phyloP scores from a whole-genome alignment of 1,139 yeast genomes.

The Kodamaea derodonti region DNA sequence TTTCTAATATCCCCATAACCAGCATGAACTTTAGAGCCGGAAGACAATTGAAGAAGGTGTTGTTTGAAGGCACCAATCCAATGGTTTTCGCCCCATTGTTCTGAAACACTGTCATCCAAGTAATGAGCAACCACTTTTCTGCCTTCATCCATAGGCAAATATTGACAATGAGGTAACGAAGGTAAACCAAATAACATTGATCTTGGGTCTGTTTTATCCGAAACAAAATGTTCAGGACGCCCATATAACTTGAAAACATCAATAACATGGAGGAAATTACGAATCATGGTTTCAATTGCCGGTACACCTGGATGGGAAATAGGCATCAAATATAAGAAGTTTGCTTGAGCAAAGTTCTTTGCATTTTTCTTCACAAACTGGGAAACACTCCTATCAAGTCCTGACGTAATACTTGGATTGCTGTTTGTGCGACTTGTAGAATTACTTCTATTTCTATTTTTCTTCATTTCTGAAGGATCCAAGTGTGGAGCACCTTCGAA shows the following conservation, averaged over 20 bases:
- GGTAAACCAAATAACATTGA: conserved; percentile 56
- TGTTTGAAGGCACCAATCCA: conserved; percentile 40
- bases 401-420: conserved; percentile 3
- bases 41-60: conserved; percentile 4
- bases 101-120: conserved; percentile 24
- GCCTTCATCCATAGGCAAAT: conserved; percentile 40
- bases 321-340: conserved; percentile 49
- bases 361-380: conserved; percentile 23
- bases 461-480: conserved; percentile 3
- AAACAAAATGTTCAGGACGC: conserved; percentile 46
- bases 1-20: conserved; percentile 33
- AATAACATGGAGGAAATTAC: conserved; percentile 49
- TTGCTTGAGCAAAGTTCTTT: conserved; percentile 30
- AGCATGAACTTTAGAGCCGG: conserved; percentile 14
- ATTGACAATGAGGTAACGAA: conserved; percentile 52
- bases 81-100: conserved; percentile 36
- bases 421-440: conserved; percentile 5
- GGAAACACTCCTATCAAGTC: conserved; percentile 8
- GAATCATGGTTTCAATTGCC: conserved; percentile 55
- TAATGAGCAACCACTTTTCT: conserved; percentile 29
- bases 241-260: conserved; percentile 56
- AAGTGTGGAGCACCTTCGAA: conserved; percentile 7
- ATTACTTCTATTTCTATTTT: conserved; percentile 2
- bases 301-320: conserved; percentile 52
- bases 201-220: conserved; percentile 41